Conservation (phyloP, 441 rosid species). For the Isatis lusitanica region DNA sequence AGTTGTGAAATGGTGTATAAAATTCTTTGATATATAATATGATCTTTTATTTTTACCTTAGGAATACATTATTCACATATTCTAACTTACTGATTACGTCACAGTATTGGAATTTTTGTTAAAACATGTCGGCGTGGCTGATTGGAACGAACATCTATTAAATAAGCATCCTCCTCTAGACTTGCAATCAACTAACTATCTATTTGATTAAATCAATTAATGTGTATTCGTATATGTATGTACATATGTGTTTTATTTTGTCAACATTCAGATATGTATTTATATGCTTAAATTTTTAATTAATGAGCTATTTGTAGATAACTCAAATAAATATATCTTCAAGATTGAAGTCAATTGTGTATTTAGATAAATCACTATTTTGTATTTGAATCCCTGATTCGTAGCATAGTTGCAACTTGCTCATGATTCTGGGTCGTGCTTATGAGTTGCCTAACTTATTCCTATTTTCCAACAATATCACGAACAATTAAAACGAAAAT, state of each 20-base stretch:
- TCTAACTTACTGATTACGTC: not conserved
- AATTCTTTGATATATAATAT: not conserved
- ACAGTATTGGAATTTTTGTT: not conserved
- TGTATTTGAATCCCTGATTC: slow-evolving; percentile 9
- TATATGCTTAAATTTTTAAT: not conserved
- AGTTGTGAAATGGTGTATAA: not conserved
- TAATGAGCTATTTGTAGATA: not conserved
- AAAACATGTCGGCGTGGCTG: not conserved
- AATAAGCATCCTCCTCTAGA: not conserved
- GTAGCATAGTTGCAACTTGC: slow-evolving; percentile 9
- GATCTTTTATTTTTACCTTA: not conserved
- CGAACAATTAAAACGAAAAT: not conserved
- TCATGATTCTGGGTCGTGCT: slow-evolving; percentile 29
- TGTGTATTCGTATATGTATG: not conserved
- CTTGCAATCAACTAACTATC: not conserved
- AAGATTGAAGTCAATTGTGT: not conserved
- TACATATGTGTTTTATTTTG: not conserved
- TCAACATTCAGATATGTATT: not conserved
- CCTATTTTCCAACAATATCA: not conserved
- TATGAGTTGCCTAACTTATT: slow-evolving; percentile 23
- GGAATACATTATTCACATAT: not conserved
- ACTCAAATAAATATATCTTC: not conserved
- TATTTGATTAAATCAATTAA: not conserved
- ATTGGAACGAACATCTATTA: not conserved
- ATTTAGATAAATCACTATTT: not conserved